Evolutionary conservation across 1,284 basidiomycete species (phyloP), one percentile per base, ranked within the genome.

Genomic region (Puccinia horiana): DNA sequence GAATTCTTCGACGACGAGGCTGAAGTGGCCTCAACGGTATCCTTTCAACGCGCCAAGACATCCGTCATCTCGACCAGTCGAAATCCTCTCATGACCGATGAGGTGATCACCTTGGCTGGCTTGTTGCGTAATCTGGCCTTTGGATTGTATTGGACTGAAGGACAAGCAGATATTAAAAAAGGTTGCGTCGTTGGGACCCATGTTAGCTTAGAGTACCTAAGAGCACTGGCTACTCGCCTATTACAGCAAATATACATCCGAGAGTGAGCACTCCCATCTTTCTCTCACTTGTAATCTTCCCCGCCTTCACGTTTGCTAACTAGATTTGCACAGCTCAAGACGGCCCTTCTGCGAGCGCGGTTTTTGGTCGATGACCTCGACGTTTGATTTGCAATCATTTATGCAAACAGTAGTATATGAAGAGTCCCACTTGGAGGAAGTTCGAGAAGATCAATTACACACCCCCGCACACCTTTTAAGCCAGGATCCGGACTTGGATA

Each of bases 341-440:
- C 89, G 91, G 81, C 90, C 91, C 0, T 97, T 97, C 87, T 91
- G 93, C 26, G 91, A 92, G 0, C 88, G 90, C 9, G 92, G 92
- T 65, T 94, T 96, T 85, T 99, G 96, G 96, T 90, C 95, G 35
- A 92, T 96, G 90, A 88, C 88, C 0, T 86, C 86, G 29, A 85
- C 88, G 58, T 89, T 93, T 23, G 94, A 98, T 85, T 89, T 97
- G 85, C 88, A 89, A n/a, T 91, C 92, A 0, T 99, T 99, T 86
- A 90, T 97, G 29, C 92, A 96, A 84, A 95, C 94, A 0, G 96
- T 94, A 6, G 90, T 97, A 91, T 93, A 88, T 78, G 91, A 83
- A 37, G 52, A 83, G 84, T 72, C 87, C 85, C 80, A 86, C 23
- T 58, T 83, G 18, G 77, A 84, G n/a, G 83, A 82, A n/a, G 78